phyloP scores from a whole-genome alignment of 2,329 filamentous ascomycete genomes.

The Mycosphaerelloides madeirae region DNA sequence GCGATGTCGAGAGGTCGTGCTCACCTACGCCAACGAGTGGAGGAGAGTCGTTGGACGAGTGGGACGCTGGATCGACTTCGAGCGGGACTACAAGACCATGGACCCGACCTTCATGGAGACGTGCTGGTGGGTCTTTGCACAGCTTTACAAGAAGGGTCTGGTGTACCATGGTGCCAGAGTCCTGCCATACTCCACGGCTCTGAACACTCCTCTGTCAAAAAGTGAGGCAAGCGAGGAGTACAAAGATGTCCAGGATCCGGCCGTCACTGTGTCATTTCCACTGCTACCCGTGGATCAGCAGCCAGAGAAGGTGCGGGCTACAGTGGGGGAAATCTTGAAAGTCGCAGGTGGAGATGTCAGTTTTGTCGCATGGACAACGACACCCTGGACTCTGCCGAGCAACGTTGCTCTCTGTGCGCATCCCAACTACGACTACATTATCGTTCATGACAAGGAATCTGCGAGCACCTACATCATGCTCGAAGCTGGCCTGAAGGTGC shows the following conservation, averaged over 20 bases:
- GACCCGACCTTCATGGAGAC: conserved; percentile 93
- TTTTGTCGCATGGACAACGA: conserved; percentile 85
- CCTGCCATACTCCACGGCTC: conserved; percentile 90
- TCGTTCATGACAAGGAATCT: conserved; percentile 76
- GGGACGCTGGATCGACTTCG: conserved; percentile 95
- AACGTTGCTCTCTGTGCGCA: conserved; percentile 73
- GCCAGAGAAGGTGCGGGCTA: conserved; percentile 24
- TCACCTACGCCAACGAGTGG: conserved; percentile 86
- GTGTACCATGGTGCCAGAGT: conserved; percentile 89
- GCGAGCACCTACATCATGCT: conserved; percentile 81
- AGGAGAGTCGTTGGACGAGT: conserved; percentile 79
- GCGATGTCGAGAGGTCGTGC: conserved; percentile 87
- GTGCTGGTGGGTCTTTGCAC: conserved; percentile 95
- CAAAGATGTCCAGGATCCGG: conserved; percentile 86
- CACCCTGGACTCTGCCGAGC: conserved; percentile 79
- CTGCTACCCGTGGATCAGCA: conserved; percentile 47
- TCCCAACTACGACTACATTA: conserved; percentile 80
- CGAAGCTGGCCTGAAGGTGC: conserved; percentile 71
- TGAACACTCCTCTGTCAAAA: conserved; percentile 86
- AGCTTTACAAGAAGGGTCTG: conserved; percentile 80
- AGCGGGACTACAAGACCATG: conserved; percentile 98
- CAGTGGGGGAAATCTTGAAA: conserved; percentile 28
- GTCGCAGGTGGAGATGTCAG: conserved; percentile 52
- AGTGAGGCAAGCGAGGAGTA: conserved; percentile 95
- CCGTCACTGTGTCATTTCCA: conserved; percentile 83